Evolutionary conservation across 345 rosid species (phyloP).

Genomic region (Litchi chinensis): DNA sequence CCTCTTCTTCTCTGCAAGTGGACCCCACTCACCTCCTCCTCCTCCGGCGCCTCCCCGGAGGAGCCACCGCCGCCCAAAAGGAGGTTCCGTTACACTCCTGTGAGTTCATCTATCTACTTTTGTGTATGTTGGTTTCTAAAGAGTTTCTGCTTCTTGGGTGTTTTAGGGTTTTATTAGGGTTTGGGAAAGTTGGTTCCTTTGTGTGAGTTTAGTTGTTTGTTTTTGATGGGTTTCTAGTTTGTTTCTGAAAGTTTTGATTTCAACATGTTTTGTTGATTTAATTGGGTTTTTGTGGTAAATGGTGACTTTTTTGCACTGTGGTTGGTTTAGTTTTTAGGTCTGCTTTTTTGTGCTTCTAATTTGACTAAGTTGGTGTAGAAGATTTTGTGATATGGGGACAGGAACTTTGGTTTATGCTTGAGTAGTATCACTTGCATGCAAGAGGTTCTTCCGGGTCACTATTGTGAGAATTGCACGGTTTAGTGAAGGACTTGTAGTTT

Average conservation of each 20-base stretch:
- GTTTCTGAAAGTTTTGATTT: no score
- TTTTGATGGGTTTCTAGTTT: neutral
- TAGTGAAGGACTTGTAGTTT: neutral
- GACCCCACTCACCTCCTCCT: slow-evolving; percentile 70
- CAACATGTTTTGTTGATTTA: neutral
- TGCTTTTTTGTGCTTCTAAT: neutral
- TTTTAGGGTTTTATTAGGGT: slow-evolving; percentile 13
- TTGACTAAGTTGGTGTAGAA: neutral
- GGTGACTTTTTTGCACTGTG: neutral
- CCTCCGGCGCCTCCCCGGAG: slow-evolving; percentile 46
- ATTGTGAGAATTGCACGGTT: neutral
- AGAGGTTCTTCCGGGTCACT: neutral
- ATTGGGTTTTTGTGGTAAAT: neutral
- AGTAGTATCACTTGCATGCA: neutral
- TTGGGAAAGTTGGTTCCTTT: neutral
- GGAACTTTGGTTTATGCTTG: neutral
- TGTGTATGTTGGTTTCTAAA: neutral
- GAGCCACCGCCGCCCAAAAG: slow-evolving; percentile 51
- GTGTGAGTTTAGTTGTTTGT: neutral
- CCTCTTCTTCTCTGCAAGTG: slow-evolving; percentile 85
- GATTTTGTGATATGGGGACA: neutral
- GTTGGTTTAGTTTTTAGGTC: neutral
- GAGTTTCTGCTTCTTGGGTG: neutral
- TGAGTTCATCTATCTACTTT: slow-evolving; percentile 27
- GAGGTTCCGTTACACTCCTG: slow-evolving; percentile 89